phyloP scores from a whole-genome alignment of 495 filamentous ascomycete genomes.

The Viridothelium virens region DNA sequence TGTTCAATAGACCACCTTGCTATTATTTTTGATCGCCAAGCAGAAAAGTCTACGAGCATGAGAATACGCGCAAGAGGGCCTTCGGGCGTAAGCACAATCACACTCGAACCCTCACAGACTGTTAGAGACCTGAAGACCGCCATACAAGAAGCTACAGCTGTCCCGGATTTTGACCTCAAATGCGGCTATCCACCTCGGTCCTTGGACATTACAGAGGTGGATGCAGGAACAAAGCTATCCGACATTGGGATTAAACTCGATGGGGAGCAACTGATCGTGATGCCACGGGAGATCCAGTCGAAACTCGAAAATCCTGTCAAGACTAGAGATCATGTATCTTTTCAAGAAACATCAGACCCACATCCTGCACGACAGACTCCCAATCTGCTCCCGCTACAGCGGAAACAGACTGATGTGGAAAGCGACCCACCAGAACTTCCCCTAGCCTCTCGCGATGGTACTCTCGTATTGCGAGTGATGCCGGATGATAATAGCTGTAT shows the following conservation, averaged over 20 bases:
- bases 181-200: conserved; percentile 76
- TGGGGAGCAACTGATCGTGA: conserved; percentile 74
- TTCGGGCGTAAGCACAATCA: conserved; percentile 53
- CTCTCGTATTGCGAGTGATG: conserved; percentile 83
- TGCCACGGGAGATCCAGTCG: conserved; percentile 38
- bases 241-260: conserved; percentile 62
- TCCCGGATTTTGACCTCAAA: conserved; percentile 64
- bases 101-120: conserved; percentile 56
- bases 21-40: background rate
- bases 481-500: conserved; percentile 94
- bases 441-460: conserved; percentile 53
- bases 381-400: conserved; percentile 35
- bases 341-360: conserved; percentile 16
- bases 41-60: conserved; percentile 37
- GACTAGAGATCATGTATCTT: conserved; percentile 7
- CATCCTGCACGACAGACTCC: conserved; percentile 23
- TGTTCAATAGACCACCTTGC: background rate
- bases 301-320: conserved; percentile 21
- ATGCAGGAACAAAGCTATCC: conserved; percentile 41
- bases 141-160: conserved; percentile 50
- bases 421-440: conserved; percentile 63
- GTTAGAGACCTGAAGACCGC: conserved; percentile 52
- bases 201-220: conserved; percentile 50
- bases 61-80: conserved; percentile 57
- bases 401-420: conserved; percentile 34